Conservation (phyloP, 805 yeast genomes). For the Peterozyma xylosa region DNA sequence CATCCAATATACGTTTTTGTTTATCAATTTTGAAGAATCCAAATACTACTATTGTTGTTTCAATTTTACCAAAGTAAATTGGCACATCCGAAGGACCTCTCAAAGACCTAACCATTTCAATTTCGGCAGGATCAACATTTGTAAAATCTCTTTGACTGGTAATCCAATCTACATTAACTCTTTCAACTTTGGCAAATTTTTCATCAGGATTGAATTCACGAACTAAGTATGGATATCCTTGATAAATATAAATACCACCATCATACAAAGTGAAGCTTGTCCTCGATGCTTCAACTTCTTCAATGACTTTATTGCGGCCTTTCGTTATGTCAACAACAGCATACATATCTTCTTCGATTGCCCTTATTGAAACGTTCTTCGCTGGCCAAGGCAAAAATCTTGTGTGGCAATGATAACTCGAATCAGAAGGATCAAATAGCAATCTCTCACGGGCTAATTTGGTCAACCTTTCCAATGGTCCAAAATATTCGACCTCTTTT, state of each 20-base stretch:
- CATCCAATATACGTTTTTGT: conserved; percentile 75
- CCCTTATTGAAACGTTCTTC: conserved; percentile 67
- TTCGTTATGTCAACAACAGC: conserved; percentile 90
- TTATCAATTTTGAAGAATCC: conserved; percentile 88
- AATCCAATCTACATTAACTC: conserved; percentile 92
- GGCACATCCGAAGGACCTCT: conserved; percentile 42
- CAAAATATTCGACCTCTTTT: conserved; percentile 53
- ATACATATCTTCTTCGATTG: conserved; percentile 71
- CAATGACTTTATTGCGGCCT: conserved; percentile 69
- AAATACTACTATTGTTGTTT: conserved; percentile 71
- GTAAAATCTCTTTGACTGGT: conserved; percentile 90
- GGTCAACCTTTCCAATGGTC: conserved; percentile 22
- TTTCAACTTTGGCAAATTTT: conserved; percentile 73
- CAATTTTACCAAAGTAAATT: conserved; percentile 67
- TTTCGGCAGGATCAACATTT: conserved; percentile 80
- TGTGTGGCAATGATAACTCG: conserved; percentile 48
- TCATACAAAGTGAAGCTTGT: conserved; percentile 84
- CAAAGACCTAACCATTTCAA: conserved; percentile 55
- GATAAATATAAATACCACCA: conserved; percentile 92
- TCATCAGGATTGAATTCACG: conserved; percentile 75
- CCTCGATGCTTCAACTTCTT: conserved; percentile 82
- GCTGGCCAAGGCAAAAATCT: conserved; percentile 79
- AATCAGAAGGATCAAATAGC: conserved; percentile 29
- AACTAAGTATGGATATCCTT: conserved; percentile 85
- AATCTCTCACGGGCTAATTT: conserved; percentile 32